Percentiles rank a stretch among this genome's conserved stretches.
phyloP scores from a whole-genome alignment of 805 yeast genomes.

The Komagataella kurtzmanii region DNA sequence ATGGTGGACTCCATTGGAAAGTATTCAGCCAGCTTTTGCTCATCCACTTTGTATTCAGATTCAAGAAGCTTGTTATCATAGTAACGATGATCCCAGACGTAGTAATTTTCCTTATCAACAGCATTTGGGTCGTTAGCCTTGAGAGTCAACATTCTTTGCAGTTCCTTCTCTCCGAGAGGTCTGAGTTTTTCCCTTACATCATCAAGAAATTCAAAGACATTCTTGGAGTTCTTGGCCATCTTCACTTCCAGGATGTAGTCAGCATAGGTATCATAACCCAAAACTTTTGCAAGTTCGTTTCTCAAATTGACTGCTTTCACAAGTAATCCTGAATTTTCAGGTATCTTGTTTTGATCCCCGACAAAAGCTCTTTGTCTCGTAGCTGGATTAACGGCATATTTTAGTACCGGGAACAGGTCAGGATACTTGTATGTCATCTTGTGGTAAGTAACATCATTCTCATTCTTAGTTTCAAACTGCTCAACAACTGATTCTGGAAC shows the following conservation, averaged over 20 bases:
- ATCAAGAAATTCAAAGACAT: constrained; percentile 45
- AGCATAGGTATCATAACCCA: constrained; percentile 61
- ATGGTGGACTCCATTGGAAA: constrained; percentile 66
- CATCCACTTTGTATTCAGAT: constrained; percentile 58
- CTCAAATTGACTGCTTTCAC: constrained; percentile 48
- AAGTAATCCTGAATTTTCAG: constrained; percentile 50
- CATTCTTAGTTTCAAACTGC: constrained; percentile 29
- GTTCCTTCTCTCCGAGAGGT: constrained; percentile 47
- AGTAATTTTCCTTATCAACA: constrained; percentile 21
- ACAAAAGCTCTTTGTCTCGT: constrained; percentile 56
- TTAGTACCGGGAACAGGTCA: constrained; percentile 64
- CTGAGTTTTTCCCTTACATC: constrained; percentile 47
- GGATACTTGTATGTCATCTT: constrained; percentile 78
- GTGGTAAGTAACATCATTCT: constrained; percentile 13
- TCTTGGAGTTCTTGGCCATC: constrained; percentile 62
- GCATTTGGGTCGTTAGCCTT: constrained; percentile 34
- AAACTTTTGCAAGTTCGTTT: constrained; percentile 40
- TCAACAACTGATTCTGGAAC: constrained; percentile 53
- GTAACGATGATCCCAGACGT: constrained; percentile 65
- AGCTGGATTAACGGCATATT: constrained; percentile 47
- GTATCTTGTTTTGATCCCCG: constrained; percentile 57
- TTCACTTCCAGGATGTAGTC: constrained; percentile 62
- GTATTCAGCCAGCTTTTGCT: constrained; percentile 58
- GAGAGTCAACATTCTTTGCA: constrained; percentile 29
- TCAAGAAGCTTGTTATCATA: constrained; percentile 56